Evolutionary conservation across 345 rosid species (phyloP).

Genomic region (Euphorbia peplus): DNA sequence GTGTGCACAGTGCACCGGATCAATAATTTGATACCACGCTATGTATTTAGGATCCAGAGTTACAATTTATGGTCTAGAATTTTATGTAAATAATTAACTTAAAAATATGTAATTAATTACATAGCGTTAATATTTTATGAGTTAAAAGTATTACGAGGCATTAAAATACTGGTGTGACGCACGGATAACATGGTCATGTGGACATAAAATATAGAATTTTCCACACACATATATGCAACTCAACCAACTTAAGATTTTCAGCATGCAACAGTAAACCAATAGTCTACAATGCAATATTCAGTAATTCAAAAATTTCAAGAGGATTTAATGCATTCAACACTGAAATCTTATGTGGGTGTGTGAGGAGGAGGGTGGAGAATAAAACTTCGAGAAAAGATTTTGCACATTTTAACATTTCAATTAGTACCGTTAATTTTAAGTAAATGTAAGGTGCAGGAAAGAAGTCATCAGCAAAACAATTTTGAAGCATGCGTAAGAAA

Average conservation of each 20-base stretch:
- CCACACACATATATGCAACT: background rate
- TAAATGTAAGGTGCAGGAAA: background rate
- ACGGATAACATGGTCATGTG: too few relatives aligned
- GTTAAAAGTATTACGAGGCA: too few relatives aligned
- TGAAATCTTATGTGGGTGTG: background rate
- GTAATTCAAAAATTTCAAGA: background rate
- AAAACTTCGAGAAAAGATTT: background rate
- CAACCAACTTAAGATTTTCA: background rate
- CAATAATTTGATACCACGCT: too few relatives aligned
- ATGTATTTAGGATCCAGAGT: too few relatives aligned
- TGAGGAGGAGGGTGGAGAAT: background rate
- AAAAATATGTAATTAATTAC: too few relatives aligned
- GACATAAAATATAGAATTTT: too few relatives aligned
- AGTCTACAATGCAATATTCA: background rate
- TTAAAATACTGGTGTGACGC: too few relatives aligned
- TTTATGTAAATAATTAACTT: too few relatives aligned
- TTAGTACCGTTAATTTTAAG: background rate
- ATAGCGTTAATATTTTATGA: too few relatives aligned
- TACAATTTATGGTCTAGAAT: too few relatives aligned
- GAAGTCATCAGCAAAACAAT: background rate
- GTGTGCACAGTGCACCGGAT: too few relatives aligned
- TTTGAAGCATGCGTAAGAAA: background rate
- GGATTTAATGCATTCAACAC: background rate
- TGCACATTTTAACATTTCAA: background rate
- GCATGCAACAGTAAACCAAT: background rate